Percentiles rank a stretch among this genome's conserved stretches.
These are phyloP conservation scores for Vigna nakashimae DNA, from an alignment of 306 rosid genomes.

Conservation along the genomic window DNA sequence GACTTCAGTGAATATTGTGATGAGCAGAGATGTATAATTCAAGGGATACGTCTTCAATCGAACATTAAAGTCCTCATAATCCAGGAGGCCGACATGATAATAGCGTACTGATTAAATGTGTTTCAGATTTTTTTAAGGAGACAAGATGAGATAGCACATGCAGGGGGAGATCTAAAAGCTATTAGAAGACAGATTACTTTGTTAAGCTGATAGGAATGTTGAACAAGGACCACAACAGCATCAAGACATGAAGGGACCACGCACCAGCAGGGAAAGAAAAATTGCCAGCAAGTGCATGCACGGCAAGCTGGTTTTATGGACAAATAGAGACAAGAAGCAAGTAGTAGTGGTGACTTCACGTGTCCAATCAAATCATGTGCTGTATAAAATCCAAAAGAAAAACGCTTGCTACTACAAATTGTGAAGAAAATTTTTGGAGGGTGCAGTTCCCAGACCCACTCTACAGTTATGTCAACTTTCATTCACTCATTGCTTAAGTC, in stretches of 20 bases:
- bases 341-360: constrained; percentile 38
- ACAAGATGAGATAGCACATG: constrained; percentile 44
- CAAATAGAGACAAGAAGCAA: constrained; percentile 45
- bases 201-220: constrained; percentile 30
- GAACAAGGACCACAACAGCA: constrained; percentile 50
- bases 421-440: not conserved
- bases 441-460: constrained; percentile 22
- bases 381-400: constrained; percentile 7
- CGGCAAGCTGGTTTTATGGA: constrained; percentile 32
- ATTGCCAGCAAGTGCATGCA: constrained; percentile 44
- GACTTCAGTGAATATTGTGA: constrained; percentile 10
- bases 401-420: constrained; percentile 24
- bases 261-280: constrained; percentile 23
- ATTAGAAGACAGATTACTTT: constrained; percentile 25
- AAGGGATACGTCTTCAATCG: not conserved
- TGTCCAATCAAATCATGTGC: constrained; percentile 31
- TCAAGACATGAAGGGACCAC: constrained; percentile 48
- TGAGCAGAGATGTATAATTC: not conserved
- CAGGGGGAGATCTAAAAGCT: constrained; percentile 24
- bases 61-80: constrained; percentile 26
- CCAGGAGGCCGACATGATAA: constrained; percentile 26
- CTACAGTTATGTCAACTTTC: constrained; percentile 33
- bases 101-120: constrained; percentile 36
- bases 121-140: constrained; percentile 48
- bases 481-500: constrained; percentile 25